Conservation (phyloP, 148 eudicot species). For the Rheum nobile region DNA sequence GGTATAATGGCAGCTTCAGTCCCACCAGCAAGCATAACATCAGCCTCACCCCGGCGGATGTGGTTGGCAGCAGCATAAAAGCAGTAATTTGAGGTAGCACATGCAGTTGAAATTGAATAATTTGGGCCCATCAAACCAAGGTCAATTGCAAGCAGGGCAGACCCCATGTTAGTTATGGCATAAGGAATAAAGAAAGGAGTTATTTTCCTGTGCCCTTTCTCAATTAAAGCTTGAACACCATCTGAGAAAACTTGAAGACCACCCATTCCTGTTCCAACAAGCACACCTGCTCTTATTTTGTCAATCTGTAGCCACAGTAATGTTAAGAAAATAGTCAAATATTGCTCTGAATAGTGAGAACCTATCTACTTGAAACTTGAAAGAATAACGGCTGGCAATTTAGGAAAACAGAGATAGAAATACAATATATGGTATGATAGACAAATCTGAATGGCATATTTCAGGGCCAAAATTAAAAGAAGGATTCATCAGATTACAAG, state of each 20-base stretch:
- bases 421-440: not conserved
- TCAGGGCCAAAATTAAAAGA: not conserved
- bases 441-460: not conserved
- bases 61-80: conserved; percentile 95
- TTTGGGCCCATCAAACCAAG: conserved; percentile 96
- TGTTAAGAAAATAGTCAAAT: not conserved
- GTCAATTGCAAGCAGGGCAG: conserved; percentile 91
- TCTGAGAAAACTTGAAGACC: conserved; percentile 80
- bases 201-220: conserved; percentile 75
- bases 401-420: not conserved
- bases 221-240: conserved; percentile 74
- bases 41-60: conserved; percentile 95
- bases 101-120: conserved; percentile 90
- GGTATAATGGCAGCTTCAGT: conserved; percentile 94
- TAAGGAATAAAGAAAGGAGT: conserved; percentile 94
- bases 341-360: not conserved
- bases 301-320: conserved; percentile 43
- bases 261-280: conserved; percentile 96
- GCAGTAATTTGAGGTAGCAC: conserved; percentile 94
- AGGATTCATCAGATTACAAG: not conserved
- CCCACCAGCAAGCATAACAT: conserved; percentile 91
- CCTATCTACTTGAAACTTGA: not conserved
- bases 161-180: conserved; percentile 88
- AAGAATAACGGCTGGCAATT: not conserved
- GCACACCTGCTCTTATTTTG: conserved; percentile 78